Evolutionary conservation across 2,329 filamentous ascomycete genomes (phyloP).

Genomic region (Fusarium veterinarium): DNA sequence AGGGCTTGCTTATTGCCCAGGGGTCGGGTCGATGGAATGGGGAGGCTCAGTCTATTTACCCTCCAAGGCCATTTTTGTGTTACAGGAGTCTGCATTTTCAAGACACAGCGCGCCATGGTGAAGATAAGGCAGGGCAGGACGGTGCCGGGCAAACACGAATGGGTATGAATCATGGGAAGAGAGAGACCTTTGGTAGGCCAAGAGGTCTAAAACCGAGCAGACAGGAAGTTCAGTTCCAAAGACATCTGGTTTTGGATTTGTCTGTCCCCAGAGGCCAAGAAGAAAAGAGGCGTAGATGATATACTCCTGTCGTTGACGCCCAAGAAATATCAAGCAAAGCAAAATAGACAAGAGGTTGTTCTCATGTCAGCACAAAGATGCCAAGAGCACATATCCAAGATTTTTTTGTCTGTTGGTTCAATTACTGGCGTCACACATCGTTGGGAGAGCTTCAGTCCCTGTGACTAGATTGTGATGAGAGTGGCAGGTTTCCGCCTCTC

Average conservation of each 20-base stretch:
- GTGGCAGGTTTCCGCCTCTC: not conserved
- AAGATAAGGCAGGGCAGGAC: conserved; percentile 3
- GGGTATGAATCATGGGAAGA: conserved; percentile 21
- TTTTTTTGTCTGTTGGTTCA: not conserved
- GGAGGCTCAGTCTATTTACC: conserved; percentile 27
- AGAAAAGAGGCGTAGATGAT: conserved; percentile 1
- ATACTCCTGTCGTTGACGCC: conserved; percentile 7
- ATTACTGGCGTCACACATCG: not conserved
- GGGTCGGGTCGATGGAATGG: conserved; percentile 17
- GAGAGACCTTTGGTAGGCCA: not conserved
- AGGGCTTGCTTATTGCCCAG: conserved; percentile 22
- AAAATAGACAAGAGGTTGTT: conserved; percentile 28
- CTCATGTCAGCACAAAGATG: conserved; percentile 10
- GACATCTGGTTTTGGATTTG: not conserved
- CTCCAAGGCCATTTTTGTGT: conserved; percentile 2
- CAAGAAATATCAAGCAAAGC: conserved; percentile 3
- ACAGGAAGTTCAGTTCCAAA: not conserved
- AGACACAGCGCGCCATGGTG: conserved; percentile 14
- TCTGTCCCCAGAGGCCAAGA: not conserved
- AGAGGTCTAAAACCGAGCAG: not conserved
- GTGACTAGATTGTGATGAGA: not conserved
- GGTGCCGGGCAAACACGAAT: conserved; percentile 19
- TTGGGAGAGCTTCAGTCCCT: not conserved
- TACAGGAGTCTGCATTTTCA: conserved; percentile 33
- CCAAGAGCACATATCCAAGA: not conserved